Conservation (phyloP, 2,329 filamentous ascomycete genomes). For the Penicillium sp. region DNA sequence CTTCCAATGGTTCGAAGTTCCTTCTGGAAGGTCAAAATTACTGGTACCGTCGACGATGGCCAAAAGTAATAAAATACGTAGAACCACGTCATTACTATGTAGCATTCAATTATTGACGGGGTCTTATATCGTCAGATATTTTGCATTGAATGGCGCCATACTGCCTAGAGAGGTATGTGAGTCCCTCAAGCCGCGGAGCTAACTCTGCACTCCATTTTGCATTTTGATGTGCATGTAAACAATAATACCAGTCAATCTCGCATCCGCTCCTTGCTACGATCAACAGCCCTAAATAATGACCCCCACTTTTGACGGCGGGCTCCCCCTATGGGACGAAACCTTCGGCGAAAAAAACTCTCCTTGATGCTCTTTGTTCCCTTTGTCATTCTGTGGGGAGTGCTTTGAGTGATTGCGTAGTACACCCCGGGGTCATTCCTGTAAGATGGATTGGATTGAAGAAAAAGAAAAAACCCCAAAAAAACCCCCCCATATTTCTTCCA, state of each 20-base stretch:
- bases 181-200: neutral
- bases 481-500: neutral
- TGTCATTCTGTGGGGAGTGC: slow-evolving; percentile 16
- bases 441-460: neutral
- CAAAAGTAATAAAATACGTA: neutral
- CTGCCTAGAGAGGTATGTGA: neutral
- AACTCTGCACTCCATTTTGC: slow-evolving; percentile 12
- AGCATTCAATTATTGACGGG: neutral
- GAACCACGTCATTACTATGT: neutral
- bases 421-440: neutral
- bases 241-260: slow-evolving; percentile 25
- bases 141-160: neutral
- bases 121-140: neutral
- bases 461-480: no score
- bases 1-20: neutral
- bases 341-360: slow-evolving; percentile 2
- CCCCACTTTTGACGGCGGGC: slow-evolving; percentile 19
- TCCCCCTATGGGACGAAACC: slow-evolving; percentile 12
- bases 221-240: slow-evolving; percentile 20
- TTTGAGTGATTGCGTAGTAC: slow-evolving; percentile 5
- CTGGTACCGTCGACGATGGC: neutral
- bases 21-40: slow-evolving; percentile 11
- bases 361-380: slow-evolving; percentile 1
- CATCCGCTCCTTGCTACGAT: slow-evolving; percentile 27
- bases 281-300: slow-evolving; percentile 23